phyloP scores from a whole-genome alignment of 106 monocot species.

The Dendrobium officinale region DNA sequence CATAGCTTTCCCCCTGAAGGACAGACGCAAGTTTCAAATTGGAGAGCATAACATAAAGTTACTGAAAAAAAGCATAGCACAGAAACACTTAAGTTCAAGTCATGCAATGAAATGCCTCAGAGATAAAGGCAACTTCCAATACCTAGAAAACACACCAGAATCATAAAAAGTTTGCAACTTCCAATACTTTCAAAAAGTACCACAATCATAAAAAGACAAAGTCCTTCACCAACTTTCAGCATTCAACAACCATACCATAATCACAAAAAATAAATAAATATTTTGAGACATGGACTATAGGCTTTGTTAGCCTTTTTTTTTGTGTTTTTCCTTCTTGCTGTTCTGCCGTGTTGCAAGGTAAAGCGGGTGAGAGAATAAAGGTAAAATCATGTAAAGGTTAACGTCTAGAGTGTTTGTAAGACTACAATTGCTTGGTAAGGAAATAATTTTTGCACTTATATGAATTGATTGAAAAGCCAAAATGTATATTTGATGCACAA shows the following conservation, averaged over 20 bases:
- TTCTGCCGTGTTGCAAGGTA: too few relatives aligned
- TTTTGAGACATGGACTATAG: too few relatives aligned
- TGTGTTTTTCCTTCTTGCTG: too few relatives aligned
- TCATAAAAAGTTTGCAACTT: background rate
- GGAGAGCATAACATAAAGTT: background rate
- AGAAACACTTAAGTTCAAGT: background rate
- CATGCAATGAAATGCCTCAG: background rate
- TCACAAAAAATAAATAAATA: too few relatives aligned
- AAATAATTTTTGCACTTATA: background rate
- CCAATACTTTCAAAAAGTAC: background rate
- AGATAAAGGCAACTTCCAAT: background rate
- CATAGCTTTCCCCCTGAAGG: slow-evolving; percentile 7
- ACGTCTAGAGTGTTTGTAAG: background rate
- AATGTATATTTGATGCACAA: background rate
- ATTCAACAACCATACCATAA: too few relatives aligned
- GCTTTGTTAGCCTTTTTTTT: too few relatives aligned
- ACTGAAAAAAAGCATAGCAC: background rate
- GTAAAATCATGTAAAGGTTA: background rate
- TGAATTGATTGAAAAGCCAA: background rate
- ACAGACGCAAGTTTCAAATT: background rate
- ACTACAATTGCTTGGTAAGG: background rate
- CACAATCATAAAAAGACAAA: background rate
- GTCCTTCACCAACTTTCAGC: background rate
- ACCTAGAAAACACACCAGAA: background rate
- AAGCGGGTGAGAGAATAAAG: too few relatives aligned